Evolutionary conservation across 352 stramenopile genomes (phyloP).

Genomic region (Phytophthora niederhauseri): DNA sequence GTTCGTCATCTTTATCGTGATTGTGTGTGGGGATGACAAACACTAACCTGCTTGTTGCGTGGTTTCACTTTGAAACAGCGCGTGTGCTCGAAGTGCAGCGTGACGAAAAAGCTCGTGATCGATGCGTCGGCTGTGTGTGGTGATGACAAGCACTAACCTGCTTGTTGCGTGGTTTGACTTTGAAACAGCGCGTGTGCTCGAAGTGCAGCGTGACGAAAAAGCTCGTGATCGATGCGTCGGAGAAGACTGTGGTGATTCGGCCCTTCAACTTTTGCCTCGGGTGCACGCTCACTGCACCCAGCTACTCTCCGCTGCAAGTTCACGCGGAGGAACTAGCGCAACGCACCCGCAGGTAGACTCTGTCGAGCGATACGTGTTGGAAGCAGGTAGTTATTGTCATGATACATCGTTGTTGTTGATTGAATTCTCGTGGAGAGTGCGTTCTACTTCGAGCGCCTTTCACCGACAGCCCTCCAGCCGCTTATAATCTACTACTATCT

Average conservation of each 20-base stretch:
- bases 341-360: constrained; percentile 12
- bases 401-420: constrained; percentile 21
- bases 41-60: not conserved
- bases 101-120: constrained; percentile 42
- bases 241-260: constrained; percentile 34
- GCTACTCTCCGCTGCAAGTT: constrained; percentile 36
- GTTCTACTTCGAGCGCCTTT: constrained; percentile 20
- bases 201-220: constrained; percentile 43
- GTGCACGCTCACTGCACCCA: constrained; percentile 41
- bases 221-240: constrained; percentile 34
- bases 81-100: constrained; percentile 36
- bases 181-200: constrained; percentile 30
- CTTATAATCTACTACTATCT: constrained; percentile 29
- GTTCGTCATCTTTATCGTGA: constrained; percentile 4
- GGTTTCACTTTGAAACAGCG: constrained; percentile 5
- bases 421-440: constrained; percentile 9
- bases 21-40: not conserved
- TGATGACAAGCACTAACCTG: too few relatives aligned
- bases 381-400: not conserved
- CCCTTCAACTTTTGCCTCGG: constrained; percentile 50
- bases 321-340: constrained; percentile 39
- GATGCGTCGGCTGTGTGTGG: constrained; percentile 30
- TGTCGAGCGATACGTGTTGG: not conserved
- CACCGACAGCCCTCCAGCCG: not conserved
- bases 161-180: too few relatives aligned